A percentile compares a stretch with the other conserved stretches of the same genome.
Conservation (phyloP, 495 filamentous ascomycete species). For the Astrothelium macrocarpum region DNA sequence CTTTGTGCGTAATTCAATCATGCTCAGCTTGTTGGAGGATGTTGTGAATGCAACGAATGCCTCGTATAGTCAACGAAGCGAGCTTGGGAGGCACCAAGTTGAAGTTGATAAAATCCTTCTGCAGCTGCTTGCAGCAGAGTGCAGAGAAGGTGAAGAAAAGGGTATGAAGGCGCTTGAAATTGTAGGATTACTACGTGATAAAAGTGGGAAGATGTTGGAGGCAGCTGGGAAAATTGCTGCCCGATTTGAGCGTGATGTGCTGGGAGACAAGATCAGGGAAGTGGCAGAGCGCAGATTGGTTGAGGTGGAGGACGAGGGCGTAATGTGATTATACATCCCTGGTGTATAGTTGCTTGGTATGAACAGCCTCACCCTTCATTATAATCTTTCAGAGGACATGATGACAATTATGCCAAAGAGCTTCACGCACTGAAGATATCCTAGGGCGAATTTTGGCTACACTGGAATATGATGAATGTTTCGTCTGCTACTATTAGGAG, state of each 20-base stretch:
- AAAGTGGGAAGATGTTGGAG: conserved; percentile 73
- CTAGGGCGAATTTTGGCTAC: no score
- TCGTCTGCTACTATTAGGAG: no score
- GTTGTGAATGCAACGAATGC: conserved; percentile 51
- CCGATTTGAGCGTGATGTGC: conserved; percentile 61
- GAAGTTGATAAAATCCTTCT: conserved; percentile 81
- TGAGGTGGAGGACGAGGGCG: conserved; percentile 39
- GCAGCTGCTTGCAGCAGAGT: conserved; percentile 83
- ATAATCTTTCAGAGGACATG: no score
- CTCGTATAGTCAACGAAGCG: conserved; percentile 51
- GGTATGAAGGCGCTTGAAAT: conserved; percentile 91
- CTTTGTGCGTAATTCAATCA: conserved; percentile 64
- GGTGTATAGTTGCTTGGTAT: no score
- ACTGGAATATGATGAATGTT: no score
- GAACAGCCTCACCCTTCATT: no score
- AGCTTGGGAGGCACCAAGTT: conserved; percentile 58
- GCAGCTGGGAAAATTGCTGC: conserved; percentile 75
- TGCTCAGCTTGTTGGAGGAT: conserved; percentile 62
- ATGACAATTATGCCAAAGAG: no score
- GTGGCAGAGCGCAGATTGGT: conserved; percentile 55
- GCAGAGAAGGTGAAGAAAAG: conserved; percentile 79
- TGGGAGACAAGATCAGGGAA: conserved; percentile 81
- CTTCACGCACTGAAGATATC: no score
- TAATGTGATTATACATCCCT: no score
- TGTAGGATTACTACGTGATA: conserved; percentile 67